Percentiles rank a stretch among this genome's conserved stretches.
phyloP scores from a whole-genome alignment of 2,329 filamentous ascomycete genomes.

The Dothideomycetidae sp. region DNA sequence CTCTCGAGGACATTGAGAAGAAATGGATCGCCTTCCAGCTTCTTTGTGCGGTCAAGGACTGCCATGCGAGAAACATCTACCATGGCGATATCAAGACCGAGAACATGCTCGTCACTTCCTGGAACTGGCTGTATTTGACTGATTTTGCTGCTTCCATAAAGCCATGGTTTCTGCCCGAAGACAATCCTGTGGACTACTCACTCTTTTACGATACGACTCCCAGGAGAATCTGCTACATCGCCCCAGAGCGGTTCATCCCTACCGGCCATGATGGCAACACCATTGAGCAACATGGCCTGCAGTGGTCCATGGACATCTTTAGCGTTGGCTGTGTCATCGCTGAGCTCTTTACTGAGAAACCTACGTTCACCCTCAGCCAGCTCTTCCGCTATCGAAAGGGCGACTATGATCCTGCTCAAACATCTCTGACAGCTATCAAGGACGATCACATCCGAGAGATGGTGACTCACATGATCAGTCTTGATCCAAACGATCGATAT shows the following conservation, averaged over 20 bases:
- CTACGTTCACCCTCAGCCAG: slow-evolving; percentile 95
- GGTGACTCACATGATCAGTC: slow-evolving; percentile 89
- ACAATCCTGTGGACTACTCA: slow-evolving; percentile 93
- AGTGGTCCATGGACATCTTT: slow-evolving; percentile 98
- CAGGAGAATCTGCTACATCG: slow-evolving; percentile 83
- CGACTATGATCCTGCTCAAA: slow-evolving; percentile 77
- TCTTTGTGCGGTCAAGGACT: slow-evolving; percentile 81
- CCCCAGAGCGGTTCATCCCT: slow-evolving; percentile 78
- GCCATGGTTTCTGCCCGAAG: slow-evolving; percentile 80
- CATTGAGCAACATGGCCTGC: slow-evolving; percentile 38
- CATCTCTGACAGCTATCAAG: slow-evolving; percentile 71
- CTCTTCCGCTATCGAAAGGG: slow-evolving; percentile 86
- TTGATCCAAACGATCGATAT: slow-evolving; percentile 82
- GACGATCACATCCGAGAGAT: slow-evolving; percentile 78
- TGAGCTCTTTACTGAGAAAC: slow-evolving; percentile 84
- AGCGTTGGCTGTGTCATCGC: slow-evolving; percentile 94
- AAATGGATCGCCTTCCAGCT: slow-evolving; percentile 97
- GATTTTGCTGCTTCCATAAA: slow-evolving; percentile 96
- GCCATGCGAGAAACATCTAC: slow-evolving; percentile 75
- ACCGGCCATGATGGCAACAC: slow-evolving; percentile 46
- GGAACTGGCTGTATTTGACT: slow-evolving; percentile 98
- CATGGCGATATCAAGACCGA: slow-evolving; percentile 99
- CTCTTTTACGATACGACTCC: slow-evolving; percentile 96
- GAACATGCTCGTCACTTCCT: slow-evolving; percentile 91
- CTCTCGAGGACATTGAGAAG: slow-evolving; percentile 94